These are phyloP conservation scores for Lichtheimia ornata DNA, from an alignment of 371 early-diverging fungal genomes.

Conservation along the genomic window DNA sequence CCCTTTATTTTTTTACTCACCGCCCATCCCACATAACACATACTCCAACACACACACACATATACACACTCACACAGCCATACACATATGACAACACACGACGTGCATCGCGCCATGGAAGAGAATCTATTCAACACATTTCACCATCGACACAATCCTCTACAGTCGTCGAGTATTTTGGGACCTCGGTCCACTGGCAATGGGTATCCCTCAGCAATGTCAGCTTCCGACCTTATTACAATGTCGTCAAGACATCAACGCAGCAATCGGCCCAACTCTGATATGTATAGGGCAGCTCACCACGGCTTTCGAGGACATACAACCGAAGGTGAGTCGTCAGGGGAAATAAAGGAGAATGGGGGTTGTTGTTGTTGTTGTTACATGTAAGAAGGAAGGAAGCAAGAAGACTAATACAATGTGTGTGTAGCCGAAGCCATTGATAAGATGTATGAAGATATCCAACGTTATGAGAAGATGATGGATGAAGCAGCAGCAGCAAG, in stretches of 20 bases:
- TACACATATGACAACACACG: slow-evolving; percentile 27
- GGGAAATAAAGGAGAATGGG: slow-evolving; percentile 3
- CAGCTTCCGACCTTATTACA: slow-evolving; percentile 38
- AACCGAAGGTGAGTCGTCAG: slow-evolving; percentile 34
- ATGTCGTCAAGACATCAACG: slow-evolving; percentile 6
- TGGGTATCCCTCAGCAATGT: slow-evolving; percentile 26
- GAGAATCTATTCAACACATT: slow-evolving; percentile 36
- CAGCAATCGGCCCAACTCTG: background rate
- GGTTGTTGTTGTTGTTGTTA: background rate
- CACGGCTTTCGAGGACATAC: slow-evolving; percentile 21
- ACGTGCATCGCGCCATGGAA: slow-evolving; percentile 38
- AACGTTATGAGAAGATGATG: slow-evolving; percentile 90
- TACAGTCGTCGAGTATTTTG: slow-evolving; percentile 11
- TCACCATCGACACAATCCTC: slow-evolving; percentile 27
- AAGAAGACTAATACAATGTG: background rate
- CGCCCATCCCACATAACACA: background rate
- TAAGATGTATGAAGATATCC: slow-evolving; percentile 89
- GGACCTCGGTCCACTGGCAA: slow-evolving; percentile 11
- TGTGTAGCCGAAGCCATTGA: slow-evolving; percentile 77
- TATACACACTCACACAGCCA: background rate
- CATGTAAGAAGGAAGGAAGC: background rate
- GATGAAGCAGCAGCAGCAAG: slow-evolving; percentile 94
- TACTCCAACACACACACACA: too few species aligned
- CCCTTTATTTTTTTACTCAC: slow-evolving; percentile 17
- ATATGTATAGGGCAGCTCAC: slow-evolving; percentile 13